phyloP scores from a whole-genome alignment of 2,329 filamentous ascomycete genomes.

The Pseudopyrenochaeta lycopersici region DNA sequence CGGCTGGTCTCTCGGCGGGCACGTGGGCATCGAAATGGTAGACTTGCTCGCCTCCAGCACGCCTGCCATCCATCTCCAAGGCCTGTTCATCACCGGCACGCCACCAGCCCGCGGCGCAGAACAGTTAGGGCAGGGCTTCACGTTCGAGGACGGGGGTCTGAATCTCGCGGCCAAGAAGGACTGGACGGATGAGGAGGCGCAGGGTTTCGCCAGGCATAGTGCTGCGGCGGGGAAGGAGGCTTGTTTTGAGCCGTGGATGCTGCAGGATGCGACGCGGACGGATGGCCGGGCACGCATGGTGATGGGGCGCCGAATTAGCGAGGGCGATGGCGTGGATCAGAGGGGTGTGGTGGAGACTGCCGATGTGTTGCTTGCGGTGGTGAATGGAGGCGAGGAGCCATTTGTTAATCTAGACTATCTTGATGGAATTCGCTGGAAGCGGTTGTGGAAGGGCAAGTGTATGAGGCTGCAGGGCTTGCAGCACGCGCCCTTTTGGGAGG shows the following conservation, averaged over 20 bases:
- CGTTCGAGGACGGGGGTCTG: slow-evolving; percentile 15
- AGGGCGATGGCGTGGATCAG: slow-evolving; percentile 27
- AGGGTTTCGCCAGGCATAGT: slow-evolving; percentile 19
- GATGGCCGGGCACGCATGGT: slow-evolving; percentile 35
- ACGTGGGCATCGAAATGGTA: slow-evolving; percentile 44
- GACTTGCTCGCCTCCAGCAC: slow-evolving; percentile 12
- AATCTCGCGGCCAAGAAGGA: slow-evolving; percentile 20
- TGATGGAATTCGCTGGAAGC: slow-evolving; percentile 34
- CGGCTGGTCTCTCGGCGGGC: slow-evolving; percentile 47
- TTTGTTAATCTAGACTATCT: slow-evolving; percentile 45
- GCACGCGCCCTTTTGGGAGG: slow-evolving; percentile 46
- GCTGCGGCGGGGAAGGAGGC: slow-evolving; percentile 14
- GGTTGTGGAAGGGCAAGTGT: slow-evolving; percentile 37
- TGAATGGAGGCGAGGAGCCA: slow-evolving; percentile 41
- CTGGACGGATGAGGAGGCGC: slow-evolving; percentile 25
- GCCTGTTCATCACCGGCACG: slow-evolving; percentile 41
- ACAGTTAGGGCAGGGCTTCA: slow-evolving; percentile 23
- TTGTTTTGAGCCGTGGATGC: slow-evolving; percentile 38
- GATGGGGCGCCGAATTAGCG: slow-evolving; percentile 31
- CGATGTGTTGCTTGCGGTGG: slow-evolving; percentile 33
- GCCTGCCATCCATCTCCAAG: slow-evolving; percentile 18
- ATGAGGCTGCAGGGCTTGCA: slow-evolving; percentile 31
- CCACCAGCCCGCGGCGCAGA: slow-evolving; percentile 34
- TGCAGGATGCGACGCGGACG: slow-evolving; percentile 31
- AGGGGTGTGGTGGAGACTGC: slow-evolving; percentile 24